Evolutionary conservation across 1,139 yeast genomes (phyloP).

Genomic region (Sugiyamaella neomexicana): DNA sequence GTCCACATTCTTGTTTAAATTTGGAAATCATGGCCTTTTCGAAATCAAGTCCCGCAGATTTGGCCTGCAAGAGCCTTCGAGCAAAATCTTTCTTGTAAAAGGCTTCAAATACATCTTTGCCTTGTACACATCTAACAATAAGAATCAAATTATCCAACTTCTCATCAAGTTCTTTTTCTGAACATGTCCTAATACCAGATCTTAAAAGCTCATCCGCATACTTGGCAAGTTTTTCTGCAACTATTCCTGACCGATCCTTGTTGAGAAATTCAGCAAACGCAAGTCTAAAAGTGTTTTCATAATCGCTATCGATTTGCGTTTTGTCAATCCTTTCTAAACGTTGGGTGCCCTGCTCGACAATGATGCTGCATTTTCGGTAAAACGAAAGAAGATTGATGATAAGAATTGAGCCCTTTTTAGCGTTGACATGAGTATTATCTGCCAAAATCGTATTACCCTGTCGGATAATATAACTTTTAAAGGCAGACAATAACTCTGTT

Average conservation of each 20-base stretch:
- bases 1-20: slow-evolving; percentile 40
- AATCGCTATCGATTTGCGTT: neutral
- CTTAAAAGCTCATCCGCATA: slow-evolving; percentile 39
- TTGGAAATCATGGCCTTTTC: slow-evolving; percentile 36
- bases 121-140: slow-evolving; percentile 33
- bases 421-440: neutral
- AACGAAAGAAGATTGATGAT: slow-evolving; percentile 5
- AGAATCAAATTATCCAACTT: slow-evolving; percentile 16
- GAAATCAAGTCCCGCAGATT: slow-evolving; percentile 33
- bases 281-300: slow-evolving; percentile 27
- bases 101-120: slow-evolving; percentile 41
- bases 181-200: slow-evolving; percentile 10
- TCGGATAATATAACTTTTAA: slow-evolving; percentile 9
- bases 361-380: slow-evolving; percentile 1
- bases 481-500: slow-evolving; percentile 5
- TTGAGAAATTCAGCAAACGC: slow-evolving; percentile 33
- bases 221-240: slow-evolving; percentile 37
- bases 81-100: slow-evolving; percentile 42
- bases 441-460: slow-evolving; percentile 6
- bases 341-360: slow-evolving; percentile 4
- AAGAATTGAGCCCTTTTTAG: neutral
- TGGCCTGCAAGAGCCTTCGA: slow-evolving; percentile 39
- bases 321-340: neutral
- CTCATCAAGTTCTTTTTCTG: slow-evolving; percentile 15
- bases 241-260: slow-evolving; percentile 18